A percentile compares a stretch with the other conserved stretches of the same genome.
Evolutionary conservation across 2,329 filamentous ascomycete species (phyloP).

Genomic region (Trichoderma atroviride): DNA sequence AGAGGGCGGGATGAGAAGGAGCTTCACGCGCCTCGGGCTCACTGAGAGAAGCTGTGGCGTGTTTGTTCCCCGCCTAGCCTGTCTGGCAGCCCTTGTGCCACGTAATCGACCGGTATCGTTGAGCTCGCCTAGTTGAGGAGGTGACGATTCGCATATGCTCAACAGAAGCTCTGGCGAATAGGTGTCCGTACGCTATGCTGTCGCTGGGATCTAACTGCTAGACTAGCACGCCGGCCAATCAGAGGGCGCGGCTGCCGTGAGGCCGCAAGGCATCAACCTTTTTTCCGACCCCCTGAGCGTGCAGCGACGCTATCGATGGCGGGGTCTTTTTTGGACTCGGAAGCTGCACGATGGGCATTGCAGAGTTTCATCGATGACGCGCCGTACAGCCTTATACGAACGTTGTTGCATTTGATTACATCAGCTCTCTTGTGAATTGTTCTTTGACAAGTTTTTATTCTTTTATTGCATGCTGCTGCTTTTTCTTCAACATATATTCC

Average conservation of each 20-base stretch:
- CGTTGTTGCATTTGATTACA: not conserved
- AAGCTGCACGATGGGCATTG: not conserved
- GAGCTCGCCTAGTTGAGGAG: not conserved
- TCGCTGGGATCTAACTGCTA: constrained; percentile 27
- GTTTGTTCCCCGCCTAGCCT: not conserved
- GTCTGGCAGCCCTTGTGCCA: not conserved
- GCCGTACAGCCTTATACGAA: not conserved
- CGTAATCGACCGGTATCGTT: constrained; percentile 3
- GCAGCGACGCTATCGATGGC: constrained; percentile 14
- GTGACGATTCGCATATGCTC: constrained; percentile 9
- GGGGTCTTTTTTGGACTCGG: not conserved
- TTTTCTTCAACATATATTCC: not conserved
- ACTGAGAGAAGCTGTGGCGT: not conserved
- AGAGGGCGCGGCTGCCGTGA: constrained; percentile 33
- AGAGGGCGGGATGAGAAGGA: constrained; percentile 26
- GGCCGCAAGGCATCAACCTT: constrained; percentile 45
- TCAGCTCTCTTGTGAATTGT: not conserved
- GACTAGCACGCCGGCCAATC: constrained; percentile 36
- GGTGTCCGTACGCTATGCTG: constrained; percentile 27
- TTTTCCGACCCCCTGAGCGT: constrained; percentile 24
- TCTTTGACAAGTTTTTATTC: not conserved
- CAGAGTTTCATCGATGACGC: constrained; percentile 12
- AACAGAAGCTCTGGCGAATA: constrained; percentile 24
- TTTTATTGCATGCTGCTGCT: not conserved
- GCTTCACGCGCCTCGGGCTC: constrained; percentile 27